Evolutionary conservation across 441 rosid species (phyloP).

Genomic region (Erodium moschatum): DNA sequence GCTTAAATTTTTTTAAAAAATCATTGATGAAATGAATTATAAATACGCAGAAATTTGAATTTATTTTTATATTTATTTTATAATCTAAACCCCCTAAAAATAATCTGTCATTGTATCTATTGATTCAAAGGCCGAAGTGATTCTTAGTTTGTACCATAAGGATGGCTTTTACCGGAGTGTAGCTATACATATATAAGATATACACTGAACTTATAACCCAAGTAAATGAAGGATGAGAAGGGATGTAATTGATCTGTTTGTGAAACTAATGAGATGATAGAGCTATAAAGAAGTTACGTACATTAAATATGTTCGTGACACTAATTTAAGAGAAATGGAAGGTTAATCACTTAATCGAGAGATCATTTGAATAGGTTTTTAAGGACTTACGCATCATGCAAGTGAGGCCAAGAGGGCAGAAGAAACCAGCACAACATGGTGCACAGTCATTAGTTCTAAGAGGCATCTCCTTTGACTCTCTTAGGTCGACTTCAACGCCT

Average conservation of each 20-base stretch:
- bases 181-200: not conserved
- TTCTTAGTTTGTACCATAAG: no score
- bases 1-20: no score
- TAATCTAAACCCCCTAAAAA: no score
- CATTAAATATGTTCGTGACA: not conserved
- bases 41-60: no score
- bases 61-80: no score
- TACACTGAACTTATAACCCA: conserved; percentile 3
- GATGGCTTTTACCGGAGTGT: no score
- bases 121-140: no score
- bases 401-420: conserved; percentile 89
- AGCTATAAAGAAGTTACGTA: not conserved
- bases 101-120: no score
- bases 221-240: not conserved
- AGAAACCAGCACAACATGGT: conserved; percentile 86
- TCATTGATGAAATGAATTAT: no score
- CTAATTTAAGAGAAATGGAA: not conserved
- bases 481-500: conserved; percentile 39
- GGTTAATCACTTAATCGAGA: not conserved
- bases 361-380: conserved; percentile 1
- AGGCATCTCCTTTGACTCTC: conserved; percentile 48
- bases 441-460: conserved; percentile 41
- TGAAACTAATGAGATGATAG: conserved; percentile 1
- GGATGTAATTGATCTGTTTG: not conserved
- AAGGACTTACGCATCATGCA: conserved; percentile 90